Evolutionary conservation across 2,329 filamentous ascomycete species (phyloP), one percentile per base, ranked within the genome.

Genomic region (Sporothrix pallida): DNA sequence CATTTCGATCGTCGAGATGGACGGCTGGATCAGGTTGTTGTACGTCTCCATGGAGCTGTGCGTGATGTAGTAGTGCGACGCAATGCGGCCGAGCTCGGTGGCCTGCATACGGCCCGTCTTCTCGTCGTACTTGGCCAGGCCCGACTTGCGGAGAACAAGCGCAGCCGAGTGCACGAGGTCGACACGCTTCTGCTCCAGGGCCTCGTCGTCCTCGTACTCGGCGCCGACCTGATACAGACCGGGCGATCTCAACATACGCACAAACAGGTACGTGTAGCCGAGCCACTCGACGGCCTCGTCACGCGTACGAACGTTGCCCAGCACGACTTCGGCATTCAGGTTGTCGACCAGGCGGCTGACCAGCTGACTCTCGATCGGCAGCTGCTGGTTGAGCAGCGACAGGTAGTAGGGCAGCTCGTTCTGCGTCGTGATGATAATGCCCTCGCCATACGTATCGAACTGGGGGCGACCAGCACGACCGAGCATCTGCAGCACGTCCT

Each of bases 221-320:
- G 95, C 91, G 4, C 96, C 96, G 70, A 99, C 96, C 79, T 96
- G 95, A 81, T 99, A 99, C 13, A 99, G 85, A 0, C 94, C 95
- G 50, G 96, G 96, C 2, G 95, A 98, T 44, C 96, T 91, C 76
- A 99, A 88, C 96, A 99, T 99, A 69, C 96, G 93, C 72, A 99
- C 94, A 80, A 97, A 99, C 20, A 99, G 89, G 81, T 99, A 99
- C 0, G 95, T 98, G 82, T 99, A 99, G 13, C 96, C 95, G 48
- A 99, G 89, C 96, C 96, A 99, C 80, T 99, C 95, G n/a, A 99
- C 96, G 78, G 93, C 96, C 80, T 99, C 96, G 77, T 99, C 95
- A 74, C 97, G 90, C 75, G 87, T 95, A 73, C 95, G 91, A 37
- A 99, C 89, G 79, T 97, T 99, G 70, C 96, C 96, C 23, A 99